phyloP scores from a whole-genome alignment of 129 eudicot species.

The Tanacetum coccineum region DNA sequence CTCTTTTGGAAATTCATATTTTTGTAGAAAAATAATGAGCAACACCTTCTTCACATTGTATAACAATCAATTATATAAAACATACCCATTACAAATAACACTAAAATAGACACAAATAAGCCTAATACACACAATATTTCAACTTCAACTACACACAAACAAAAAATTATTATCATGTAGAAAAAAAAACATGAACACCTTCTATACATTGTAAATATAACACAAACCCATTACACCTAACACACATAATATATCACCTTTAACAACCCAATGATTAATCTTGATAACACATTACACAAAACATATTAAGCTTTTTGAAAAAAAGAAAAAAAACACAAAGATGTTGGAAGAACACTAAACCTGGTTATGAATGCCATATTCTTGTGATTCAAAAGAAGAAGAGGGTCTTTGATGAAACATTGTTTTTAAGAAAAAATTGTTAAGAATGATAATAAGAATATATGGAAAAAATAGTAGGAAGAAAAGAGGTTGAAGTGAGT shows the following conservation, averaged over 20 bases:
- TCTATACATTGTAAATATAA: too few species aligned
- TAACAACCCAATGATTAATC: slow-evolving; percentile 11
- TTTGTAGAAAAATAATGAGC: neutral
- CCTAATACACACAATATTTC: neutral
- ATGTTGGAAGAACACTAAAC: slow-evolving; percentile 16
- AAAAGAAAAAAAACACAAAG: too few species aligned
- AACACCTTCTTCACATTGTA: slow-evolving; percentile 15
- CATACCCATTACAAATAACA: slow-evolving; percentile 22
- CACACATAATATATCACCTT: too few species aligned
- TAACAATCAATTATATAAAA: slow-evolving; percentile 1
- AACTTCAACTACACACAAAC: slow-evolving; percentile 8
- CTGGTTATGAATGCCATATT: slow-evolving; percentile 37
- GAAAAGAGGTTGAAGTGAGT: slow-evolving; percentile 34
- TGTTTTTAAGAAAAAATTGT: neutral
- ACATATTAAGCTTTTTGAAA: neutral
- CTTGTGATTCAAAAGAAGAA: slow-evolving; percentile 34
- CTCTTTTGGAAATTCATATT: too few species aligned
- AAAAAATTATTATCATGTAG: too few species aligned
- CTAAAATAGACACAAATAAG: neutral
- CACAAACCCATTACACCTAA: too few species aligned
- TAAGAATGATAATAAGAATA: too few species aligned
- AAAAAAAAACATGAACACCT: too few species aligned
- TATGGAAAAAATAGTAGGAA: slow-evolving; percentile 6
- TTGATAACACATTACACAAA: slow-evolving; percentile 12
- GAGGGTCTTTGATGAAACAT: slow-evolving; percentile 39